Evolutionary conservation across 2,329 filamentous ascomycete species (phyloP).

Genomic region (Hortaea sp.): DNA sequence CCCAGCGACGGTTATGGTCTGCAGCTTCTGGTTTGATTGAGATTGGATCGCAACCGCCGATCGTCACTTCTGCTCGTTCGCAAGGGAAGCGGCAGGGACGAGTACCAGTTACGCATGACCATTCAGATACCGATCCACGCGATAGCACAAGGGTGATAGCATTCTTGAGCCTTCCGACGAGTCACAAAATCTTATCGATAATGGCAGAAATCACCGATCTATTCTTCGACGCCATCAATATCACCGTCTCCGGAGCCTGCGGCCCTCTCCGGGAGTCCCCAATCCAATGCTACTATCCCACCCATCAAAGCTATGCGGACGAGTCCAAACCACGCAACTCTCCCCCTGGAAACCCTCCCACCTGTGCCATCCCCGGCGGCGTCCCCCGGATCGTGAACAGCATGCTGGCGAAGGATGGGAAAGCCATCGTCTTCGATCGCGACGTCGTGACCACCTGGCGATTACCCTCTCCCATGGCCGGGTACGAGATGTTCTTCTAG

Average conservation of each 20-base stretch:
- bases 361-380: constrained; percentile 5
- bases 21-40: no score
- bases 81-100: no score
- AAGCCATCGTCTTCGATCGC: constrained; percentile 14
- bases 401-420: constrained; percentile 1
- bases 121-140: no score
- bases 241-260: constrained; percentile 11
- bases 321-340: neutral
- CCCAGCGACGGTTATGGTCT: neutral
- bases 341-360: neutral
- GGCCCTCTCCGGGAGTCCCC: constrained; percentile 8
- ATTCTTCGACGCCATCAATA: constrained; percentile 8
- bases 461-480: constrained; percentile 8
- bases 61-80: no score
- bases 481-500: constrained; percentile 18
- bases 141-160: no score
- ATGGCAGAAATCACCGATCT: constrained; percentile 1
- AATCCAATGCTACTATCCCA: constrained; percentile 12
- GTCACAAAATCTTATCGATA: neutral
- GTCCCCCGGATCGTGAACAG: constrained; percentile 6
- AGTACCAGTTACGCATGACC: no score
- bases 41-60: no score
- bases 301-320: constrained; percentile 9
- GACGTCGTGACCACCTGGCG: constrained; percentile 18
- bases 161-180: no score